Base-by-base conservation (phyloP, 1,139 yeast genomes). In the Suhomyces taliae region DNA sequence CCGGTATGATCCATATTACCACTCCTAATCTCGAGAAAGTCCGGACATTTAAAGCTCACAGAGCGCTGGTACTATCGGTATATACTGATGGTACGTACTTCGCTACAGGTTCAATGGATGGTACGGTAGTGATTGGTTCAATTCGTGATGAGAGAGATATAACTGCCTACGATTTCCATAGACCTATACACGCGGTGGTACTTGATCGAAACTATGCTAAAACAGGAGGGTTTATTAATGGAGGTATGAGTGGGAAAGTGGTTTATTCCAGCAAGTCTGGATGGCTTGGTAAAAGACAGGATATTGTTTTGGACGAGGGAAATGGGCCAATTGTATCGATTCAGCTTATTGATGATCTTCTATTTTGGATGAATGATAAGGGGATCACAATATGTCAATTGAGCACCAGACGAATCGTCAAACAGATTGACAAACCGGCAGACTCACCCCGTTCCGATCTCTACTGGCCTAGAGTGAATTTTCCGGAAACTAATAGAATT, bases 91-190 rank as follows among this genome's bases (percentile, higher is more conserved):
- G 95, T 0, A 65, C 67, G 10, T 83, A 76, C 57, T 81, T 91
- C 54, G 95, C 91, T 0, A 85, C 95, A 0, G 96, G 91, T 0
- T 90, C 97, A 0, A 85, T 91, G 74, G 98, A 93, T 61, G 98
- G 99, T 0, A 87, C 96, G 0, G 87, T 91, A 0, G 90, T 89
- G 0, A 80, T 91, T 9, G 95, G 96, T 0, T 79, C 91, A 0
- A 70, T 87, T 0, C 52, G 55, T 1, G 90, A 86, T 50, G 81
- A 79, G 15, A 70, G 75, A 29, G 95, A 86, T 55, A 80, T 87
- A 4, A 74, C 80, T 0, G 90, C 90, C 2, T 87, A 81, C 54
- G 95, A 90, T 63, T 89, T 90, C 64, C 86, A 87, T 58, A 70
- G 98, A 33, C 98, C 99, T 0, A 81, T 95, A 0, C 95, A 90